Percentiles rank a stretch among this genome's conserved stretches.
Conservation (phyloP, 169 alveolate species). For the Haemoproteus tartakovskyi region DNA sequence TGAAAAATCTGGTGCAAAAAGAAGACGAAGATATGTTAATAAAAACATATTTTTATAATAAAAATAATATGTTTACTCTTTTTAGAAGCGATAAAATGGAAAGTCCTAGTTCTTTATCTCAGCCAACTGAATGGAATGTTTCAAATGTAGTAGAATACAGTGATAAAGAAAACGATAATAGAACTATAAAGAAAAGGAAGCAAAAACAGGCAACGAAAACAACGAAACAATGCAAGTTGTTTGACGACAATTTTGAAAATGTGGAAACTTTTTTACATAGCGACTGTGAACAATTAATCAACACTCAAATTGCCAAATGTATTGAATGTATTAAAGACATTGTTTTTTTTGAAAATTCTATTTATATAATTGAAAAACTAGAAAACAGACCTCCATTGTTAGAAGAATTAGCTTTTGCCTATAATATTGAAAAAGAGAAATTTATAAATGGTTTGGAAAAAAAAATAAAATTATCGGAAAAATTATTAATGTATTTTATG, state of each 20-base stretch:
- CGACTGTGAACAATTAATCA: constrained; percentile 52
- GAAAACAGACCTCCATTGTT: constrained; percentile 55
- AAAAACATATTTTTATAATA: constrained; percentile 53
- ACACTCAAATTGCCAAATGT: constrained; percentile 31
- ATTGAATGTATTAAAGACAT: constrained; percentile 51
- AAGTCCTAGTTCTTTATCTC: neutral
- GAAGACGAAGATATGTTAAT: constrained; percentile 55
- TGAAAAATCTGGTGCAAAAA: constrained; percentile 54
- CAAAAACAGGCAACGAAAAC: neutral
- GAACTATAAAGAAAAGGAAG: neutral
- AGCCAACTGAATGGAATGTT: constrained; percentile 6
- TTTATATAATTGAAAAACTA: constrained; percentile 44
- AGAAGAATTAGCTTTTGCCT: constrained; percentile 49
- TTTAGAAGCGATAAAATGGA: constrained; percentile 9
- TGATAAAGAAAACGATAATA: neutral
- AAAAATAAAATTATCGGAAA: constrained; percentile 44
- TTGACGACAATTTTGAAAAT: constrained; percentile 22
- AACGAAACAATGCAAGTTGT: neutral
- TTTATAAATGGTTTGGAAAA: constrained; percentile 12
- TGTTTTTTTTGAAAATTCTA: constrained; percentile 59
- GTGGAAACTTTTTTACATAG: constrained; percentile 4
- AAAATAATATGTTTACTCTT: constrained; percentile 39
- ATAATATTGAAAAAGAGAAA: constrained; percentile 21
- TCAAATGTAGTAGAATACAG: neutral
- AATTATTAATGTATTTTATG: constrained; percentile 33